phyloP scores from a whole-genome alignment of 2,329 filamentous ascomycete species.

The Onygena corvina region DNA sequence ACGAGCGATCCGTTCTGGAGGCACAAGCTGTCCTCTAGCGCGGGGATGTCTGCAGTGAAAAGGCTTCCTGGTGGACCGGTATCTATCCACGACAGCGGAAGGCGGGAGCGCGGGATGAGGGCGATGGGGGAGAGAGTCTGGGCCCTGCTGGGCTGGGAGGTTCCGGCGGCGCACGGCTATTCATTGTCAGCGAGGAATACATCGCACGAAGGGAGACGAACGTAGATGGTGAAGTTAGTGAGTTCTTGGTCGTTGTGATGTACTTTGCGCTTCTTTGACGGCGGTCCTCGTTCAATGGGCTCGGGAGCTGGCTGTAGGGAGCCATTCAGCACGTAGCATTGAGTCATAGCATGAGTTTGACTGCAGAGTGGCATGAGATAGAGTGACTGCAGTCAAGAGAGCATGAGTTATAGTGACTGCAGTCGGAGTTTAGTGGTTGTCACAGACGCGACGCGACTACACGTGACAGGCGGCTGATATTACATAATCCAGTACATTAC shows the following conservation, averaged over 20 bases:
- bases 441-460: no score
- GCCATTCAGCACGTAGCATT: neutral
- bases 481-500: no score
- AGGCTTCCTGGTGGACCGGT: slow-evolving; percentile 25
- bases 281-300: neutral
- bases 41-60: slow-evolving; percentile 29
- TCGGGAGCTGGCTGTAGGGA: neutral
- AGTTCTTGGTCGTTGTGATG: neutral
- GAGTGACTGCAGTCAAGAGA: no score
- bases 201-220: neutral
- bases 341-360: no score
- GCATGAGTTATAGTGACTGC: no score
- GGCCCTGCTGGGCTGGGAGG: slow-evolving; percentile 26
- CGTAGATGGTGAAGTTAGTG: neutral
- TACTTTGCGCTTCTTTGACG: neutral
- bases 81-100: slow-evolving; percentile 33
- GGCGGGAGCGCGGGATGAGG: slow-evolving; percentile 25
- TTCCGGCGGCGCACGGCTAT: slow-evolving; percentile 28
- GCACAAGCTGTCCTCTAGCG: slow-evolving; percentile 24
- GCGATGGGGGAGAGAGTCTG: slow-evolving; percentile 28
- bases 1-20: slow-evolving; percentile 21
- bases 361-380: no score
- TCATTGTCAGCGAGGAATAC: neutral
- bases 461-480: no score
- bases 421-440: no score